Evolutionary conservation across 2,329 filamentous ascomycete species (phyloP).

Genomic region (Rhynchosporium secalis): DNA sequence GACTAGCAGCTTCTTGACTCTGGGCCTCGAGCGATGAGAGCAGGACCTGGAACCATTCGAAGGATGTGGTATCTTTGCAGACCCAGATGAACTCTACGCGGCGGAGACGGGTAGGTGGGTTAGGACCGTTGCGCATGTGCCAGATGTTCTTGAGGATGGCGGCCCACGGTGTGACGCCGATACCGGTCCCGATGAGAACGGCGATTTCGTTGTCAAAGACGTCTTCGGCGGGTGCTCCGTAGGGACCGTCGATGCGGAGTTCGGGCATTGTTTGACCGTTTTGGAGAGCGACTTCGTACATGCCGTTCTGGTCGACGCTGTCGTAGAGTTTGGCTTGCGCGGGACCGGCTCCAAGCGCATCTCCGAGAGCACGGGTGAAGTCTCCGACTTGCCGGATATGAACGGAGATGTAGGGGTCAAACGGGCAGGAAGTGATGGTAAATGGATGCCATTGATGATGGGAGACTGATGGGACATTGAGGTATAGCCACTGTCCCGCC

Average conservation of each 20-base stretch:
- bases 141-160: conserved; percentile 95
- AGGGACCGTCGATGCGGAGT: conserved; percentile 90
- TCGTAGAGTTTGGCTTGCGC: conserved; percentile 90
- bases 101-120: conserved; percentile 83
- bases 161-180: conserved; percentile 85
- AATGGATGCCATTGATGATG: conserved; percentile 97
- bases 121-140: conserved; percentile 87
- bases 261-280: conserved; percentile 91
- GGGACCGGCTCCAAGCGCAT: conserved; percentile 86
- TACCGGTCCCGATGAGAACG: conserved; percentile 81
- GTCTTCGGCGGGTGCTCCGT: conserved; percentile 94
- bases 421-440: conserved; percentile 97
- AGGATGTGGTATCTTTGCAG: conserved; percentile 91
- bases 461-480: conserved; percentile 88
- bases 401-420: conserved; percentile 90
- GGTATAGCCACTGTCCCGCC: conserved; percentile 96
- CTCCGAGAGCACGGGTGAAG: conserved; percentile 90
- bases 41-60: conserved; percentile 98
- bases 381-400: conserved; percentile 97
- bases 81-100: conserved; percentile 99
- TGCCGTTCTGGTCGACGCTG: conserved; percentile 85
- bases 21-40: conserved; percentile 89
- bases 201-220: conserved; percentile 93
- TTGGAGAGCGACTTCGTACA: conserved; percentile 96
- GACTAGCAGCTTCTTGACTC: conserved; percentile 66